A percentile compares a stretch with the other conserved stretches of the same genome.
These are phyloP conservation scores for Colletotrichum tropicicola DNA, from an alignment of 2,329 filamentous ascomycete genomes.

Conservation along the genomic window DNA sequence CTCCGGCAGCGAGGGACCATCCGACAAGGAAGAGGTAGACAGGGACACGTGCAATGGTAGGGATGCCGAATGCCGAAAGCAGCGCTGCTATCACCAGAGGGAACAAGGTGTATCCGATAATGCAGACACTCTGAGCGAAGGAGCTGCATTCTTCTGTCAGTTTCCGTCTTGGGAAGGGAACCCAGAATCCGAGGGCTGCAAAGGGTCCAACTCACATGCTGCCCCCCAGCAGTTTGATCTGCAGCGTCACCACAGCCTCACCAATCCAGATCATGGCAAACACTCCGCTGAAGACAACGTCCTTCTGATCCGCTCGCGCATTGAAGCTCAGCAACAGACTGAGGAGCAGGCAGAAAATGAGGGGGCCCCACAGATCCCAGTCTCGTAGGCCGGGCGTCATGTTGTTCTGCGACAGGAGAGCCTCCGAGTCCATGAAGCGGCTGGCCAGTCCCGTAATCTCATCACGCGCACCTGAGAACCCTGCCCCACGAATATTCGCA, in stretches of 20 bases:
- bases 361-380: conserved; percentile 98
- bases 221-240: conserved; percentile 95
- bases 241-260: conserved; percentile 94
- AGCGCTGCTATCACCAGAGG: conserved; percentile 93
- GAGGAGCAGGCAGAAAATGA: conserved; percentile 91
- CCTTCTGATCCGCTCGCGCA: conserved; percentile 81
- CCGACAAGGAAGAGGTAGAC: conserved; percentile 88
- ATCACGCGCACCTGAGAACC: conserved; percentile 67
- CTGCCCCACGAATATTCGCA: conserved; percentile 67
- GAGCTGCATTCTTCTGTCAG: conserved; percentile 66
- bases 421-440: conserved; percentile 71
- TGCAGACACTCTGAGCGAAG: conserved; percentile 96
- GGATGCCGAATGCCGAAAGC: conserved; percentile 83
- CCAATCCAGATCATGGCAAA: conserved; percentile 98
- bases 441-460: conserved; percentile 70
- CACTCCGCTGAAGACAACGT: conserved; percentile 92
- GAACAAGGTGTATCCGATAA: conserved; percentile 98
- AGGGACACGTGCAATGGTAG: conserved; percentile 84
- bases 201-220: conserved; percentile 79
- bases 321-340: conserved; percentile 88
- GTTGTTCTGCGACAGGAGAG: conserved; percentile 66
- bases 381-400: conserved; percentile 93
- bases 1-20: conserved; percentile 94
- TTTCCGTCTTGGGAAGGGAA: neutral
- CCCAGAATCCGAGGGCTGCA: neutral